These are phyloP conservation scores for Coelastrella sp. DNA, from an alignment of 139 green algal species.

Conservation along the genomic window DNA sequence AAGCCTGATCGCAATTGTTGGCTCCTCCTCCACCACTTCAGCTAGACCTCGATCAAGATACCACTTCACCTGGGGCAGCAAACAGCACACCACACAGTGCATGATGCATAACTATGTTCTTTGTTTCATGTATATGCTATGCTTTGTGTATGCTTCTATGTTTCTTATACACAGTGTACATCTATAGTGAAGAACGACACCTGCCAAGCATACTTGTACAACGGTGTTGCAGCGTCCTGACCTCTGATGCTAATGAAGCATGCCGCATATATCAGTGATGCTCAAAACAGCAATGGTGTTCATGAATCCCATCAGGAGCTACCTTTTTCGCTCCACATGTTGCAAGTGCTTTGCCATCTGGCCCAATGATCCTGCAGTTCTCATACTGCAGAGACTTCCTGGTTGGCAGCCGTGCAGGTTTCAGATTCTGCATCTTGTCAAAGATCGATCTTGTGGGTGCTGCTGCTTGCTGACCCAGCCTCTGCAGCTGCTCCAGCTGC, in stretches of 20 bases:
- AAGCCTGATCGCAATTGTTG: background rate
- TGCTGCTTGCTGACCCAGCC: slow-evolving; percentile 7
- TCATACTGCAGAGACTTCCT: slow-evolving; percentile 35
- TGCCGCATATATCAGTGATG: background rate
- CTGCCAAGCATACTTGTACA: no score
- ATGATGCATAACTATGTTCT: no score
- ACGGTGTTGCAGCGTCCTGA: no score
- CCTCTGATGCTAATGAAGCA: background rate
- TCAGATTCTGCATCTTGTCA: slow-evolving; percentile 23
- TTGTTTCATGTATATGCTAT: no score
- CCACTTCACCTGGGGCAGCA: slow-evolving; percentile 4
- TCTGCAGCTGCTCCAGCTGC: slow-evolving; percentile 26
- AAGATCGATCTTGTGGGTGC: background rate
- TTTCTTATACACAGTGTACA: no score
- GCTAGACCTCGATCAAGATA: slow-evolving; percentile 18
- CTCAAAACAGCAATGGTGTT: background rate
- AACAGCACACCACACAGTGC: no score
- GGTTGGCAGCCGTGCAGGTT: slow-evolving; percentile 12
- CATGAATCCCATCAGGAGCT: background rate
- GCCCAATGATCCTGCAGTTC: slow-evolving; percentile 30
- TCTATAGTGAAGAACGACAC: no score
- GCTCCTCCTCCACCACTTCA: background rate
- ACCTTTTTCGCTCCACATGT: slow-evolving; percentile 33
- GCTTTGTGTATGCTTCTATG: no score
- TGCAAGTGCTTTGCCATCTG: background rate